Evolutionary conservation across 2,329 filamentous ascomycete genomes (phyloP).

Genomic region (Calonectria hawksworthii): DNA sequence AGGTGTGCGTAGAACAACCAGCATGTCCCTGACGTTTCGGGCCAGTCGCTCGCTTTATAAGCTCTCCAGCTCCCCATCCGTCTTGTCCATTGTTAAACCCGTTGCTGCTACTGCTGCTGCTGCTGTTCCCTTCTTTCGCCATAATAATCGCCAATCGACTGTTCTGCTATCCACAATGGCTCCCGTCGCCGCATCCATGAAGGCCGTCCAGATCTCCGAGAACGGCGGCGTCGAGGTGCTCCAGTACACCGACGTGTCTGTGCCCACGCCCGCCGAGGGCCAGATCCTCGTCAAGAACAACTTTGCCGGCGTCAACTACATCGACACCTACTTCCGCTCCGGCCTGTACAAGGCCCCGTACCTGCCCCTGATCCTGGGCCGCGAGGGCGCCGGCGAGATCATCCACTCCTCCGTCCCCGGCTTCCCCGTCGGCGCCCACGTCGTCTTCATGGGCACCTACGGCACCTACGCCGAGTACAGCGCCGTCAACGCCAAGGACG

Average conservation of each 20-base stretch:
- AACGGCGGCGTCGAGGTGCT: slow-evolving; percentile 79
- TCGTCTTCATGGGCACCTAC: slow-evolving; percentile 74
- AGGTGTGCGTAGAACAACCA: not conserved
- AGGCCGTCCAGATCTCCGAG: slow-evolving; percentile 75
- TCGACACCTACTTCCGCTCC: slow-evolving; percentile 91
- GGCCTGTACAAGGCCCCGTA: slow-evolving; percentile 80
- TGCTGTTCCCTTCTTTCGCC: not conserved
- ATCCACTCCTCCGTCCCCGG: slow-evolving; percentile 68
- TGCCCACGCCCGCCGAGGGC: slow-evolving; percentile 77
- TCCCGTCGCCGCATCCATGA: slow-evolving; percentile 79
- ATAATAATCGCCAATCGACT: slow-evolving; percentile 22
- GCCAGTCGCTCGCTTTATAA: slow-evolving; percentile 36
- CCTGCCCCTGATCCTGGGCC: slow-evolving; percentile 83
- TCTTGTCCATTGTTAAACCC: not conserved
- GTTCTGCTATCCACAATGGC: slow-evolving; percentile 70
- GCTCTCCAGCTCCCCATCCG: slow-evolving; percentile 14
- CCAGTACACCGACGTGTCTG: slow-evolving; percentile 76
- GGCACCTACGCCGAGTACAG: slow-evolving; percentile 71
- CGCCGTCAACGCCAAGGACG: slow-evolving; percentile 64
- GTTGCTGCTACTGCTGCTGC: not conserved
- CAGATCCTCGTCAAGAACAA: slow-evolving; percentile 87
- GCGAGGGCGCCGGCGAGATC: slow-evolving; percentile 82
- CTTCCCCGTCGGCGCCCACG: slow-evolving; percentile 77
- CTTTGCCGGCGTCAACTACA: slow-evolving; percentile 87
- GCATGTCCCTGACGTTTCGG: not conserved